Base-by-base conservation (phyloP, 345 rosid genomes). In the Gynandropsis gynandra region DNA sequence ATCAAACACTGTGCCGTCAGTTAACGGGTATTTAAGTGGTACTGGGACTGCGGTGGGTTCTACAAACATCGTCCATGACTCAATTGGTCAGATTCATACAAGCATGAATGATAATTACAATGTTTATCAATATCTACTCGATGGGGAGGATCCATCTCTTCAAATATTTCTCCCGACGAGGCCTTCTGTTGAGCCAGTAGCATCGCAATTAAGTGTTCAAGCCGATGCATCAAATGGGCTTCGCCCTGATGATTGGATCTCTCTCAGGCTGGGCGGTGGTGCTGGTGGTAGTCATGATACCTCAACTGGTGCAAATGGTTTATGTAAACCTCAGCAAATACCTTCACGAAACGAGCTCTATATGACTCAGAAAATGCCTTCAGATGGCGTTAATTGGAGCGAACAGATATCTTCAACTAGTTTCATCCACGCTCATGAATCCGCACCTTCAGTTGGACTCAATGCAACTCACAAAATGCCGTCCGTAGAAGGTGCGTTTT, bases 141-240 rank as follows among this genome's bases (percentile, higher is more conserved):
- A n/a, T n/a, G n/a, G 73, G 41, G 95, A 77, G 48, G 98, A 90
- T 68, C 95, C 95, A 3, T 77, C 93, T 13, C 89, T 87, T 48
- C 95, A 92, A 66, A 66, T 87, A 59, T 87, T 92, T 65, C 81
- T 92, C 69, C 95, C 98, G 12, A 79, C 89, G 4, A 69, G 70
- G 65, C 84, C 88, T 33, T 78, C 67, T 66, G 72, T 73, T n/a
- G n/a, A n/a, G n/a, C n/a, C n/a, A n/a, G n/a, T n/a, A n/a, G 61
- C 89, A 45, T 60, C 62, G 48, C 93, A 75, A 52, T 41, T 85
- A 39, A 69, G 68, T 68, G 78, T 72, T 45, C 80, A 75, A 46
- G 76, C 63, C 51, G 85, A 80, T 48, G 56, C 64, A 56, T 76
- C 95, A 16, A 85, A 87, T 41, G 86, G 89, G 43, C 58, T 75